Base-by-base conservation (phyloP, 306 rosid genomes). In the Carpinus viminea region DNA sequence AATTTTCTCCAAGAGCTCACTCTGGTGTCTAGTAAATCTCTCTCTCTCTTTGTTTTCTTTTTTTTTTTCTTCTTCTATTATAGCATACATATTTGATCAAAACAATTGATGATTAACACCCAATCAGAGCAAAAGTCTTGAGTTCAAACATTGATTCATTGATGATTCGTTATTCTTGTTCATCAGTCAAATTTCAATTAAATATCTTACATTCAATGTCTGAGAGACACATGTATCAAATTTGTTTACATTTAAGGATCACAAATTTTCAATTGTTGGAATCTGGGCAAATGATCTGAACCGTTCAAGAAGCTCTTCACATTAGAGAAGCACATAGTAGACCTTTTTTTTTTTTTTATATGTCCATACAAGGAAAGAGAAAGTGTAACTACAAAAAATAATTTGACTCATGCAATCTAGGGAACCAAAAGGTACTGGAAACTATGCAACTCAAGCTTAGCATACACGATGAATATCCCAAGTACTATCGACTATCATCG, bases 21-120 rank as follows among this genome's bases (percentile, higher is more conserved):
- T 81, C 57, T 72, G 46, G 74, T 76, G 81, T 54, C 75, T 46
- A 36, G 41, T 36, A 36, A 36, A 36, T 36, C 5, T 36, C 41
- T 36, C 4, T 36, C 41, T 36, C 41, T n/a, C 78, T 81, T 3
- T 2, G 3, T 28, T 28, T 1, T 28, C 2, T 4, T 36, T 4
- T 36, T 4, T 36, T 4, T 36, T 36, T 4, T 2, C 41, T 0
- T 3, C 31, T 28, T 1, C n/a, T 28, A 0, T 28, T 28, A 28
- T 1, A 28, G 31, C 1, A 28, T 28, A 36, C 2, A 36, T 4
- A 36, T 4, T 2, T 36, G 41, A n/a, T n/a, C n/a, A n/a, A 36
- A 28, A 28, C 31, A 28, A 28, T 28, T 28, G 31, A 28, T 28
- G 1, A 0, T 28, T 28, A 28, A 28, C 31, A 2, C 31, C 2